Evolutionary conservation across 2,329 filamentous ascomycete species (phyloP).

Genomic region (Venturia nashicola): DNA sequence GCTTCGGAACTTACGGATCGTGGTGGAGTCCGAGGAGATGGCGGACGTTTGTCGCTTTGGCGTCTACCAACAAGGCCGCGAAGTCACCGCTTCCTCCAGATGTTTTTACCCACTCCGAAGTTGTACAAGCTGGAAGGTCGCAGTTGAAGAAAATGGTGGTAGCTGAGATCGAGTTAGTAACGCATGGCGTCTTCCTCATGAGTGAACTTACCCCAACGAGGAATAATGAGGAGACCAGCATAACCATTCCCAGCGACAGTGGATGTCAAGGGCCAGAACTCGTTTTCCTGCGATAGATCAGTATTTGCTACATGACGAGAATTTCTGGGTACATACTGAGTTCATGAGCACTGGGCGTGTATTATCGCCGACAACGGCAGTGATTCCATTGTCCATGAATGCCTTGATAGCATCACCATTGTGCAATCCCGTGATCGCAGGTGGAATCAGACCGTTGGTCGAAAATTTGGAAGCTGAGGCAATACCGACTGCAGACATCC

Average conservation of each 20-base stretch:
- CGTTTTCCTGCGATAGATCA: not conserved
- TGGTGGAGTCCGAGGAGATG: constrained; percentile 6
- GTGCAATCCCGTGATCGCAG: constrained; percentile 5
- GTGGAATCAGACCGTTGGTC: constrained; percentile 1
- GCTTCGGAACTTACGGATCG: not conserved
- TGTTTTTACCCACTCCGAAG: not conserved
- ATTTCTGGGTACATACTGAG: not conserved
- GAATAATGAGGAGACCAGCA: constrained; percentile 3
- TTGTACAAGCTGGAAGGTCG: constrained; percentile 1
- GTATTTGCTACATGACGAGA: not conserved
- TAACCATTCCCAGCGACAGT: constrained; percentile 1
- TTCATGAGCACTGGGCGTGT: not conserved
- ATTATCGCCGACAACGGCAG: constrained; percentile 3
- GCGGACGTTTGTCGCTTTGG: not conserved
- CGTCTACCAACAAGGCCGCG: not conserved
- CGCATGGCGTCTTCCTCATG: too few species aligned
- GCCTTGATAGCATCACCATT: constrained; percentile 8
- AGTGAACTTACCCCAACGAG: not conserved
- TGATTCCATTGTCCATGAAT: constrained; percentile 7
- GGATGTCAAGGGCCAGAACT: constrained; percentile 5
- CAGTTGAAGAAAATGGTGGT: constrained; percentile 7
- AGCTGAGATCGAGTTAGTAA: not conserved
- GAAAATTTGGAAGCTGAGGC: not conserved
- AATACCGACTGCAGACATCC: constrained; percentile 4
- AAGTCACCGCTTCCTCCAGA: constrained; percentile 5